Percentiles rank a stretch among this genome's conserved stretches.
Conservation (phyloP, 2,329 filamentous ascomycete species). For the Colletotrichum sp. region DNA sequence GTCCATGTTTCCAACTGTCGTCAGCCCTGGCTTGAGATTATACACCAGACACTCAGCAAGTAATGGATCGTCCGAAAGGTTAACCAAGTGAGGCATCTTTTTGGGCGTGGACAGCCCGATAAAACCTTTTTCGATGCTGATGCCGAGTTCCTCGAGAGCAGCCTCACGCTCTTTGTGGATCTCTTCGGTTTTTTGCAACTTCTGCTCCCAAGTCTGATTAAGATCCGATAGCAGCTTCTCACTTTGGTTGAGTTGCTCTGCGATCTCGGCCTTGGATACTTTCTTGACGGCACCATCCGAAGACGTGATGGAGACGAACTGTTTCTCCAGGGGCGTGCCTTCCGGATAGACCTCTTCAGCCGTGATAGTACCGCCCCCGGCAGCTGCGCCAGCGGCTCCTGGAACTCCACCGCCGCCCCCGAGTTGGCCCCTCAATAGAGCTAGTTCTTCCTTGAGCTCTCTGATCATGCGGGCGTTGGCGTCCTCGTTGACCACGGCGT, state of each 20-base stretch:
- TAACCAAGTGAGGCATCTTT: constrained; percentile 99
- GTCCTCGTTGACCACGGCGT: constrained; percentile 98
- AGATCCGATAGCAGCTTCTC: constrained; percentile 96
- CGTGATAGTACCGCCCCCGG: constrained; percentile 53
- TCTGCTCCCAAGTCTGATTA: constrained; percentile 99
- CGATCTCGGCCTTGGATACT: constrained; percentile 97
- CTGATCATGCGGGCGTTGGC: constrained; percentile 98
- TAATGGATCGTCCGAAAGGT: constrained; percentile 92
- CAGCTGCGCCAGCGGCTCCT: constrained; percentile 43
- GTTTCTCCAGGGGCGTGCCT: constrained; percentile 90
- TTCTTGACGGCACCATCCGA: constrained; percentile 88
- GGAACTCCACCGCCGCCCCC: constrained; percentile 56
- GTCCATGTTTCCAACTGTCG: constrained; percentile 93
- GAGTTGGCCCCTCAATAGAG: constrained; percentile 85
- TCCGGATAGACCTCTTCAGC: constrained; percentile 88
- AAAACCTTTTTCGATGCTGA: constrained; percentile 98
- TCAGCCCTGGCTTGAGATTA: constrained; percentile 94
- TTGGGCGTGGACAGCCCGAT: constrained; percentile 95
- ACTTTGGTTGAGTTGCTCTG: constrained; percentile 93
- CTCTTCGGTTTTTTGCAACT: constrained; percentile 90
- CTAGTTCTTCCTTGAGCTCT: constrained; percentile 93
- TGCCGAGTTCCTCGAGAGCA: constrained; percentile 93
- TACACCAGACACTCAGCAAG: constrained; percentile 96
- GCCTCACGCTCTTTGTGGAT: constrained; percentile 98
- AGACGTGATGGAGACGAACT: constrained; percentile 93